A percentile compares a stretch with the other conserved stretches of the same genome.
Evolutionary conservation across 768 basidiomycete genomes (phyloP).

Genomic region (Auricularia heimuer): DNA sequence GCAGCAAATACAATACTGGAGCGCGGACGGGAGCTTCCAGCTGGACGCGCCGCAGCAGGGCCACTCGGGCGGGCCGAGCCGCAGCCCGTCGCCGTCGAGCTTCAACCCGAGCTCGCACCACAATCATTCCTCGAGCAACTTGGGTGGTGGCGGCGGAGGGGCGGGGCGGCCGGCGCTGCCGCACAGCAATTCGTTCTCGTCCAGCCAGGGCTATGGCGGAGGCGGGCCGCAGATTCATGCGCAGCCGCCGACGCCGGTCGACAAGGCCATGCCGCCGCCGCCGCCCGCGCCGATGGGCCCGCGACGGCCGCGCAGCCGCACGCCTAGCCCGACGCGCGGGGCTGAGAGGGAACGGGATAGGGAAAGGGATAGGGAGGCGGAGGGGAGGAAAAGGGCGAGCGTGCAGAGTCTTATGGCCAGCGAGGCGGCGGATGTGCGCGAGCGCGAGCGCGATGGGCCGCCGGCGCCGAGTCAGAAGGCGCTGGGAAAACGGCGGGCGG

Average conservation of each 20-base stretch:
- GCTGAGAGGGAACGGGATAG: constrained; percentile 12
- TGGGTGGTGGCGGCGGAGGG: background rate
- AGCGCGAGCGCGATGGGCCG: constrained; percentile 17
- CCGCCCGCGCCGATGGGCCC: background rate
- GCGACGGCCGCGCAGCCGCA: background rate
- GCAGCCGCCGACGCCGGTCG: constrained; percentile 2
- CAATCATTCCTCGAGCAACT: background rate
- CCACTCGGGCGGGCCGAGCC: constrained; percentile 4
- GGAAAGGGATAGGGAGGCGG: background rate
- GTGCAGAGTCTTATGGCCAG: background rate
- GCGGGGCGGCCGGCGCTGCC: background rate
- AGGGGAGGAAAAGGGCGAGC: background rate
- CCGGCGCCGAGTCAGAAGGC: constrained; percentile 75
- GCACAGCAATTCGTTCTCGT: background rate
- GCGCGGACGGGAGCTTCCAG: constrained; percentile 14
- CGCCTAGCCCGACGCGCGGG: background rate
- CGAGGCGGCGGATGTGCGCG: background rate
- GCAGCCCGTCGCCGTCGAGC: constrained; percentile 12
- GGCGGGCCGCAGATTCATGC: background rate
- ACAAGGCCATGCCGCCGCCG: constrained; percentile 1
- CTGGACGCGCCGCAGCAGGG: constrained; percentile 1
- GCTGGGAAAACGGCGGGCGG: constrained; percentile 68
- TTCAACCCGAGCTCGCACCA: constrained; percentile 14
- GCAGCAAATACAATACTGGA: constrained; percentile 15
- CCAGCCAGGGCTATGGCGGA: background rate